Evolutionary conservation across 179 eudicot species (phyloP), one percentile per base, ranked within the genome.

Genomic region (Actinidia polygama): DNA sequence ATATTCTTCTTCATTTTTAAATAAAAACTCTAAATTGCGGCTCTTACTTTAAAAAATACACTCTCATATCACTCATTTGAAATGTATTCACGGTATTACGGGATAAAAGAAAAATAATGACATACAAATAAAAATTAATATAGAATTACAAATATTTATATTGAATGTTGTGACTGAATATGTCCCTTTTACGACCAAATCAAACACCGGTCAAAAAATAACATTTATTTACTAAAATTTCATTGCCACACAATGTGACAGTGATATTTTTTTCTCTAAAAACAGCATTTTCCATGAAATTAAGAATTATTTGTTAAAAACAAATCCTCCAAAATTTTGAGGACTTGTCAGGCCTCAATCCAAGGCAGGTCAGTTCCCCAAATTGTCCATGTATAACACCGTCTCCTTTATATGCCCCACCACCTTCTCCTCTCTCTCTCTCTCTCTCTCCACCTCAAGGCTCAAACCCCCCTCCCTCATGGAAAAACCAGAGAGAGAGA

Each of bases 401-500:
- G 15, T 30, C 47, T 16, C 40, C 7, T 4, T 12, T 0, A 4
- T 5, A 3, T 11, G 36, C 5, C 15, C n/a, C 10, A 50, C 77
- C 24, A 40, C 21, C 59, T 23, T 44, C 12, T 55, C 15, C 49
- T 0, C 74, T 15, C 76, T 4, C 57, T 6, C 24, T 15, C 51
- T 24, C 77, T 21, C 30, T 16, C 16, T 21, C 61, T 7, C 26
- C 36, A 16, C 2, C 57, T 36, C 47, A 53, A 12, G n/a, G 36
- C 19, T 5, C 9, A 19, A 0, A 5, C 11, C 18, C 7, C 44
- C 15, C 53, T 24, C 55, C 36, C 75, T 14, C 63, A 96, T 94
- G 99, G 97, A 94, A 64, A 96, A 90, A 80, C 74, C 72, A 16
- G 88, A 83, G 46, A 84, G 74, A 40, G 89, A 96, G 83, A 94